These are phyloP conservation scores for Fusarium sacchari DNA, from an alignment of 2,329 filamentous ascomycete species.

Conservation along the genomic window DNA sequence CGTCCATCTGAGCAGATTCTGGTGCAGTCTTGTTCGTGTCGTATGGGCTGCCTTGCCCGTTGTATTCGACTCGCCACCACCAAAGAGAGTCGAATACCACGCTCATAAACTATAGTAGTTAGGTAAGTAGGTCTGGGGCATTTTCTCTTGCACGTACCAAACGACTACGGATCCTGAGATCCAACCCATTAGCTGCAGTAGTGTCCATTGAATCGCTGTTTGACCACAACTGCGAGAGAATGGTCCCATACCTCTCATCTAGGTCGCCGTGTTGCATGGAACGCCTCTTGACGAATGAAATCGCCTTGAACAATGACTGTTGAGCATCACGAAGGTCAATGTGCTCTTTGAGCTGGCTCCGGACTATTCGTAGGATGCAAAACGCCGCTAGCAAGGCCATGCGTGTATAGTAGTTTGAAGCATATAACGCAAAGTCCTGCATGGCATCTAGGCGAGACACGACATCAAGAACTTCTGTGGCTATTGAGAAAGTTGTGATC, in stretches of 20 bases:
- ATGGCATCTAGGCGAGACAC: slow-evolving; percentile 1
- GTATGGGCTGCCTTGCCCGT: slow-evolving; percentile 4
- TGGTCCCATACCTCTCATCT: background rate
- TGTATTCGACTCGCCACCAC: slow-evolving; percentile 8
- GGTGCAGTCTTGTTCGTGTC: background rate
- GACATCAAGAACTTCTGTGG: background rate
- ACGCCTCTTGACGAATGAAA: background rate
- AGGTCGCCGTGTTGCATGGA: slow-evolving; percentile 1
- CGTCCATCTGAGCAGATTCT: background rate
- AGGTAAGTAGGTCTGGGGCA: background rate
- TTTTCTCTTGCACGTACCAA: background rate
- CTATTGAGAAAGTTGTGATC: background rate
- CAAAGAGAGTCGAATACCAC: background rate
- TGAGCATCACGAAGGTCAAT: slow-evolving; percentile 1
- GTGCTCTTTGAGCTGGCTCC: background rate
- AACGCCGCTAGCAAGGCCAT: slow-evolving; percentile 2
- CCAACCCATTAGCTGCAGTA: background rate
- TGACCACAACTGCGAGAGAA: slow-evolving; percentile 3
- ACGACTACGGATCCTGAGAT: background rate
- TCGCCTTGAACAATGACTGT: background rate
- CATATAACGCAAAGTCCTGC: background rate
- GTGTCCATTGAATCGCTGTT: background rate
- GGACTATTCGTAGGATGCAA: background rate
- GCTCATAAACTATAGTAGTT: background rate
- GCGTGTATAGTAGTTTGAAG: background rate